These are phyloP conservation scores for Scedosporium apiospermum DNA, from an alignment of 2,329 filamentous ascomycete species.

Conservation along the genomic window DNA sequence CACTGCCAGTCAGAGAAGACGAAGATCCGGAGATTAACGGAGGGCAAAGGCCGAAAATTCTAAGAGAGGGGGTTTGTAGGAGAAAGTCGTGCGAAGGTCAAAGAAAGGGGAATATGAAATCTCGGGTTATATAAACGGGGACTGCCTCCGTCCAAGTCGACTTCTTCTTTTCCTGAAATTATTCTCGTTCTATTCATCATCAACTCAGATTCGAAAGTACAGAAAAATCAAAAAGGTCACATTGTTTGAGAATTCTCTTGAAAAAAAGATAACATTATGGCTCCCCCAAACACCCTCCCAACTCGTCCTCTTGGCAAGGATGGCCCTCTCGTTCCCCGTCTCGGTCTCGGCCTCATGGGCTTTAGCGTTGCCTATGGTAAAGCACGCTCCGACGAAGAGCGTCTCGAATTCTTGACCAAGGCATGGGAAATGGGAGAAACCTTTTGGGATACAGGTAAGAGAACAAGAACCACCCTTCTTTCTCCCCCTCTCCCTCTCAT, in stretches of 20 bases:
- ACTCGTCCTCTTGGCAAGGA: slow-evolving; percentile 32
- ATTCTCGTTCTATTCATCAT: background rate
- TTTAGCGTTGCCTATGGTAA: slow-evolving; percentile 26
- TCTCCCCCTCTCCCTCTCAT: background rate
- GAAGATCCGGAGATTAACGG: too few species aligned
- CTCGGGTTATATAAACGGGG: too few species aligned
- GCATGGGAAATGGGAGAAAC: slow-evolving; percentile 38
- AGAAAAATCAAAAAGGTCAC: background rate
- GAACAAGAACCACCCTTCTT: background rate
- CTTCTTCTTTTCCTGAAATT: background rate
- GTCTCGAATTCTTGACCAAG: slow-evolving; percentile 39
- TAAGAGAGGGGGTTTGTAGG: too few species aligned
- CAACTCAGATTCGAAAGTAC: background rate
- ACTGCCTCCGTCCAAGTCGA: too few species aligned
- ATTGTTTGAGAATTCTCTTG: background rate
- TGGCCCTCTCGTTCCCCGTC: slow-evolving; percentile 28
- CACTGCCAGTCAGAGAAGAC: background rate
- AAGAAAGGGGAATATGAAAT: too few species aligned
- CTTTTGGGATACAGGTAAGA: slow-evolving; percentile 37
- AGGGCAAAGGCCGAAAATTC: too few species aligned
- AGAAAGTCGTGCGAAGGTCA: background rate
- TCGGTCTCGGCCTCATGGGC: slow-evolving; percentile 8
- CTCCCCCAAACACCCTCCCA: background rate
- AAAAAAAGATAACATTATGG: background rate
- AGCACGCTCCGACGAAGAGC: slow-evolving; percentile 31